Evolutionary conservation across 2,329 filamentous ascomycete genomes (phyloP).

Genomic region (Diaporthe longicolla): DNA sequence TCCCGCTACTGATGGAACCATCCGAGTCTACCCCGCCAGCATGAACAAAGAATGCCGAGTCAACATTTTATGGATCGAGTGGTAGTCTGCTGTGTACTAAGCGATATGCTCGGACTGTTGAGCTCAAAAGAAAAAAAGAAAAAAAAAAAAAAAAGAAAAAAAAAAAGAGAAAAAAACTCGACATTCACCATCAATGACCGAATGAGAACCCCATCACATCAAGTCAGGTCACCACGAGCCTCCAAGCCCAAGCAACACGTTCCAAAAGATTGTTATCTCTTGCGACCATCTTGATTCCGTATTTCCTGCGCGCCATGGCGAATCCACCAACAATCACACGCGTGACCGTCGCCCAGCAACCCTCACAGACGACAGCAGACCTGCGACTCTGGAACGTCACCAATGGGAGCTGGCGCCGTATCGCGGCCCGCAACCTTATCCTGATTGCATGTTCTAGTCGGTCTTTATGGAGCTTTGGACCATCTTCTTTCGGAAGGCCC

Average conservation of each 20-base stretch:
- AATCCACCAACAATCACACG: not conserved
- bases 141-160: too few relatives aligned
- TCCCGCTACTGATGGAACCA: slow-evolving; percentile 21
- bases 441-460: not conserved
- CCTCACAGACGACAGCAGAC: slow-evolving; percentile 8
- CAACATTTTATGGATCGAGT: not conserved
- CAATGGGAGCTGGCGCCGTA: slow-evolving; percentile 15
- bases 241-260: slow-evolving; percentile 1
- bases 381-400: slow-evolving; percentile 22
- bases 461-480: too few relatives aligned
- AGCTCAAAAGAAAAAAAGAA: not conserved
- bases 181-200: not conserved
- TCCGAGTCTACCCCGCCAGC: slow-evolving; percentile 11
- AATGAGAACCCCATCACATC: not conserved
- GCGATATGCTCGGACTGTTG: not conserved
- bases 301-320: not conserved
- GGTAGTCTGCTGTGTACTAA: not conserved
- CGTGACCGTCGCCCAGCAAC: slow-evolving; percentile 23
- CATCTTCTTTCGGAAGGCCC: not conserved
- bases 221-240: not conserved
- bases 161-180: not conserved
- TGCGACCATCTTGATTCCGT: not conserved
- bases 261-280: not conserved
- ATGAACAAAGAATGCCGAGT: slow-evolving; percentile 26
- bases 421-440: slow-evolving; percentile 2